Percentiles rank a stretch among this genome's conserved stretches.
Evolutionary conservation across 208 protist genomes (phyloP).

Genomic region (Wallacemonas rigidus): DNA sequence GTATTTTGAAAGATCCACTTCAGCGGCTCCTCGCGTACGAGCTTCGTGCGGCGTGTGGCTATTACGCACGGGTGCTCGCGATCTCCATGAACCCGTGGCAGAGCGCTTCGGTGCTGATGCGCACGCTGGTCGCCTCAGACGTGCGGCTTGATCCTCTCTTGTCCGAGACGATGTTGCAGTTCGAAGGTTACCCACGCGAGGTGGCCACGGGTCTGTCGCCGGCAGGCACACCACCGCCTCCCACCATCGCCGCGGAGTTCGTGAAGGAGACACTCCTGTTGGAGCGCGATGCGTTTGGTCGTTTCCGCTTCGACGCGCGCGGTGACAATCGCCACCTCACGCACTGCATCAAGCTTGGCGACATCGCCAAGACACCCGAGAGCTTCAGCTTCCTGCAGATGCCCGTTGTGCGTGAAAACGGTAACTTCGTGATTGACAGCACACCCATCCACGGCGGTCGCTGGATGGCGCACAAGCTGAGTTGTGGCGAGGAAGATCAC

Average conservation of each 20-base stretch:
- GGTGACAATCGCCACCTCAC: conserved; percentile 73
- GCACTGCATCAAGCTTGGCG: conserved; percentile 63
- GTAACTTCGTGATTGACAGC: conserved; percentile 58
- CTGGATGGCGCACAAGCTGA: conserved; percentile 67
- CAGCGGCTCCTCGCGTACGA: conserved; percentile 73
- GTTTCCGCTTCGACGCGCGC: conserved; percentile 77
- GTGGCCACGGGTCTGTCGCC: conserved; percentile 47
- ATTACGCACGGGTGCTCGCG: conserved; percentile 66
- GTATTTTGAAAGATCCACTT: conserved; percentile 57
- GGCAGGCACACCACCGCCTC: conserved; percentile 17
- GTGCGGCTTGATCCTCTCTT: conserved; percentile 66
- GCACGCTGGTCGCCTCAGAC: conserved; percentile 72
- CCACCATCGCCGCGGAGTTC: conserved; percentile 43
- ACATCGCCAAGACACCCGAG: conserved; percentile 63
- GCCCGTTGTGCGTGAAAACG: conserved; percentile 48
- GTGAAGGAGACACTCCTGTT: conserved; percentile 80
- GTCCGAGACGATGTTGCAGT: conserved; percentile 42
- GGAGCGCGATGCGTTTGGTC: conserved; percentile 81
- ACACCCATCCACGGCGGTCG: conserved; percentile 52
- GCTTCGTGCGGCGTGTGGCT: conserved; percentile 64
- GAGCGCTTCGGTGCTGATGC: conserved; percentile 51
- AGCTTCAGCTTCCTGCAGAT: conserved; percentile 52
- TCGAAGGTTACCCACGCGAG: conserved; percentile 51
- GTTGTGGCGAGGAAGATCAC: conserved; percentile 66
- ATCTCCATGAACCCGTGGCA: conserved; percentile 48